phyloP scores from a whole-genome alignment of 2,329 filamentous ascomycete genomes.

The Aspergillaceae sp. region DNA sequence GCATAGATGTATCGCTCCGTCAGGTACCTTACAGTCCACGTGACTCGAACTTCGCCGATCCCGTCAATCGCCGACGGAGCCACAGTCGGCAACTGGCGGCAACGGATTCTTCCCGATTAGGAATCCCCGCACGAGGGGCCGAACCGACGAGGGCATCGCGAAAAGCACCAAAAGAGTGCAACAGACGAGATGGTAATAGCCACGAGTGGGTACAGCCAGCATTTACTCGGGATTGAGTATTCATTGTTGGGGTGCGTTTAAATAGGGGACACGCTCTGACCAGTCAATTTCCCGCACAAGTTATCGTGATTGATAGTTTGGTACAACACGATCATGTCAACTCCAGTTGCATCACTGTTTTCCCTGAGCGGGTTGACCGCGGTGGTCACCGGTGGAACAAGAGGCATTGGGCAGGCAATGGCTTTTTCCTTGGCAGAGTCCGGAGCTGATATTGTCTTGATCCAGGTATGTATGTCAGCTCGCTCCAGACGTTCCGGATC shows the following conservation, averaged over 20 bases:
- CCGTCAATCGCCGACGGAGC: conserved; percentile 12
- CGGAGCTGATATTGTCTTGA: conserved; percentile 38
- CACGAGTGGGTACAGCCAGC: too few relatives aligned
- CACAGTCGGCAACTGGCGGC: conserved; percentile 10
- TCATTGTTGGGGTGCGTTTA: too few relatives aligned
- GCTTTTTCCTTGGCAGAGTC: conserved; percentile 40
- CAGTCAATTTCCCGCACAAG: too few relatives aligned
- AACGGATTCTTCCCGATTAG: conserved; percentile 6
- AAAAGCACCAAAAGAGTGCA: neutral
- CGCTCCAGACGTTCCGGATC: neutral
- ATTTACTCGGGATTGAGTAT: too few relatives aligned
- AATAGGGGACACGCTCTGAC: too few relatives aligned
- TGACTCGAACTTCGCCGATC: neutral
- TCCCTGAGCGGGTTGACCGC: conserved; percentile 36
- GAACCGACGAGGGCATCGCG: neutral
- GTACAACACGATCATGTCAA: conserved; percentile 13
- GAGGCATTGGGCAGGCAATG: conserved; percentile 42
- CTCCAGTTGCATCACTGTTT: conserved; percentile 24
- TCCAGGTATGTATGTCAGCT: conserved; percentile 23
- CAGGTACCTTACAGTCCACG: too few relatives aligned
- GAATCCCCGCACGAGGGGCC: conserved; percentile 1
- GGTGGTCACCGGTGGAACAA: conserved; percentile 40
- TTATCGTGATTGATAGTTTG: too few relatives aligned
- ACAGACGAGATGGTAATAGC: neutral
- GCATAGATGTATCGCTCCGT: too few relatives aligned